Percentiles rank a stretch among this genome's conserved stretches.
Evolutionary conservation across 345 rosid genomes (phyloP).

Genomic region (Orychophragmus violaceus): DNA sequence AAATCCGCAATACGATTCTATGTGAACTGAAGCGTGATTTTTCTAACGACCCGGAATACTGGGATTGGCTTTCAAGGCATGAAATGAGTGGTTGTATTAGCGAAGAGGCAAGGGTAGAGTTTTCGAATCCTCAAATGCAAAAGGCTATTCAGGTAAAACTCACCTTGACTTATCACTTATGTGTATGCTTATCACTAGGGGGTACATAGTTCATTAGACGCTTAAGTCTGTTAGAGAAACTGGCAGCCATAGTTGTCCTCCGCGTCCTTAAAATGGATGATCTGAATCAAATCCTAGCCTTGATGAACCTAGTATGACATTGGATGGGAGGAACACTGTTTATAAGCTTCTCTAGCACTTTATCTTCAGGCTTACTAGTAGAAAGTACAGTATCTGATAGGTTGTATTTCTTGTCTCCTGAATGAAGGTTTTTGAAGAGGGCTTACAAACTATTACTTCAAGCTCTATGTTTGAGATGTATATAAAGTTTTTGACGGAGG

Average conservation of each 20-base stretch:
- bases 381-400: not conserved
- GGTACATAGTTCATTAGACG: not conserved
- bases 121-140: constrained; percentile 32
- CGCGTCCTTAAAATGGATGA: not conserved
- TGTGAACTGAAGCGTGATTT: constrained; percentile 78
- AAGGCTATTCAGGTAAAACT: constrained; percentile 61
- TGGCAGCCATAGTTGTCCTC: not conserved
- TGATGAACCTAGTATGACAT: not conserved
- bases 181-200: not conserved
- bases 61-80: constrained; percentile 93
- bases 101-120: constrained; percentile 24
- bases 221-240: not conserved
- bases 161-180: not conserved
- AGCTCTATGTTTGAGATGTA: constrained; percentile 52
- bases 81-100: constrained; percentile 36
- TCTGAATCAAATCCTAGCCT: not conserved
- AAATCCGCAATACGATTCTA: constrained; percentile 49
- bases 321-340: not conserved
- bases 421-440: constrained; percentile 78
- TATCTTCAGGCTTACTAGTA: not conserved
- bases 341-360: not conserved
- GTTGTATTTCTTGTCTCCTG: not conserved
- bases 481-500: constrained; percentile 53
- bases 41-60: constrained; percentile 53
- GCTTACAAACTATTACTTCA: constrained; percentile 49